Conservation (phyloP, 768 basidiomycete species). For the Lentinula detonsa region DNA sequence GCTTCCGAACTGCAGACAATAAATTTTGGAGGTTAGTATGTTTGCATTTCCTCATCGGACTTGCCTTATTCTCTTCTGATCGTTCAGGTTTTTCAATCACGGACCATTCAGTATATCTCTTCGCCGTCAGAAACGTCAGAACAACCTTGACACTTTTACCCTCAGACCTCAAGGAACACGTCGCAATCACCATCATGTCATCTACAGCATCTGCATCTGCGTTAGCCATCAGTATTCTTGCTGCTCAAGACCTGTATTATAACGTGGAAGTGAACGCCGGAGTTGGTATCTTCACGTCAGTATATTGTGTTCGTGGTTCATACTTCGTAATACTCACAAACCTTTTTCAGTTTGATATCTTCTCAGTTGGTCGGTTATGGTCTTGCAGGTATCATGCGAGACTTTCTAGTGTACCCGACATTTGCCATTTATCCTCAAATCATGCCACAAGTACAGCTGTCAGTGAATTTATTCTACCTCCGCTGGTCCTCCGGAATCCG, state of each 20-base stretch:
- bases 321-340: slow-evolving; percentile 4
- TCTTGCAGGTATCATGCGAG: slow-evolving; percentile 34
- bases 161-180: slow-evolving; percentile 40
- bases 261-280: slow-evolving; percentile 30
- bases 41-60: not conserved
- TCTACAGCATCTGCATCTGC: slow-evolving; percentile 47
- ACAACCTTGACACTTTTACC: not conserved
- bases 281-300: slow-evolving; percentile 32
- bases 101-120: slow-evolving; percentile 39
- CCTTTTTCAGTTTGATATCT: slow-evolving; percentile 21
- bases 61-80: not conserved
- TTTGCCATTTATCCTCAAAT: slow-evolving; percentile 38
- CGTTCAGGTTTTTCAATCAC: slow-evolving; percentile 36
- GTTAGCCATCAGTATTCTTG: slow-evolving; percentile 47
- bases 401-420: slow-evolving; percentile 49
- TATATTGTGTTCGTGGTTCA: not conserved
- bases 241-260: slow-evolving; percentile 50
- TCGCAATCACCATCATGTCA: slow-evolving; percentile 49
- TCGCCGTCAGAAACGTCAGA: not conserved
- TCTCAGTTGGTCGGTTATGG: slow-evolving; percentile 35
- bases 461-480: slow-evolving; percentile 11
- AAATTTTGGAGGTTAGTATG: slow-evolving; percentile 26
- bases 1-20: slow-evolving; percentile 20
- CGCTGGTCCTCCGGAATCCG: not conserved
- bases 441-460: slow-evolving; percentile 29